Evolutionary conservation across 1,139 yeast species (phyloP), one percentile per base, ranked within the genome.

Genomic region (Kurtzmaniella quercitrusa): DNA sequence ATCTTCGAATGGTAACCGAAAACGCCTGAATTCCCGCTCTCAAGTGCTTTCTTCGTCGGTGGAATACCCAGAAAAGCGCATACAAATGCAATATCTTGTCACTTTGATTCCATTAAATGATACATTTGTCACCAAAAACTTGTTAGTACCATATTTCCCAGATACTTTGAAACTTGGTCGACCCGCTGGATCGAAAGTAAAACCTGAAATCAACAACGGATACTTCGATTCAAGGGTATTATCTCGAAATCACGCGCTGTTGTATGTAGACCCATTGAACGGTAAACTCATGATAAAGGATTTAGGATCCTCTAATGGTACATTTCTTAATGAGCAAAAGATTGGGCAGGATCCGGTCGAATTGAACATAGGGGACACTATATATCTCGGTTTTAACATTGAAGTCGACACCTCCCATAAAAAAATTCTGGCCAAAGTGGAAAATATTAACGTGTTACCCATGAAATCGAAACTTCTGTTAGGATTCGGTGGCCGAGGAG

Each of bases 171-270:
- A 88, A 56, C 71, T 93, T 20, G 98, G 99, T 1, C 76, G 99
- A 43, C 98, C 87, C 6, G 74, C 84, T 42, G 88, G 86, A 45
- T 78, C 85, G 15, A 84, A 80, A 52, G 79, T 85, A 41, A 76
- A 77, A 49, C 91, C 95, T 9, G 80, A 83, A 44, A 78, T 84
- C 6, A 83, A 86, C 35, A 94, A 94, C 60, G 98, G 98, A 0
- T 91, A 79, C 60, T 93, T 93, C 57, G 98, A 93, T 60, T 88
- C 97, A 7, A 71, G 98, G 33, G 98, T 94, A 12, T 74, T 93
- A 41, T 84, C 95, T 38, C 72, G 99, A 50, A 93, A 87, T 55
- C 99, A 93, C 64, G 99, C 99, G 0, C 93, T 88, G 53, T 68
- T 93, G 48, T 88, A 80, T 70, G 82, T 89, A 35, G 91, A 85